Conservation (phyloP, 2,329 filamentous ascomycete genomes). For the Thielaviopsis punctulata region DNA sequence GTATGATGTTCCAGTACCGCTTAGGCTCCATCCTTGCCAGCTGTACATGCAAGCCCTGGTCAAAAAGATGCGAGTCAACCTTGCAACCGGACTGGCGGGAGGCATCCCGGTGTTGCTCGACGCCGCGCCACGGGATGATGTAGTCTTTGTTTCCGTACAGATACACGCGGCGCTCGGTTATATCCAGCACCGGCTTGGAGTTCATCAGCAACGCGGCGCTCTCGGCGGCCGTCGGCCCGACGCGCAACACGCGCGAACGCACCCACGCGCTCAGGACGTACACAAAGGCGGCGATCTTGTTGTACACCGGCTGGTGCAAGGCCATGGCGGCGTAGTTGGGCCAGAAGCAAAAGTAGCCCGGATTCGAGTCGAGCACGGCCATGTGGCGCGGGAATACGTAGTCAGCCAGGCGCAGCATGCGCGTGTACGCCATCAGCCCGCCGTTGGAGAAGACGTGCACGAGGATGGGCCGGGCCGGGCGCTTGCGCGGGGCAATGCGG, state of each 20-base stretch:
- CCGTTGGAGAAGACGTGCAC: slow-evolving; percentile 37
- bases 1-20: slow-evolving; percentile 34
- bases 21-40: slow-evolving; percentile 19
- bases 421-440: slow-evolving; percentile 19
- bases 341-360: slow-evolving; percentile 26
- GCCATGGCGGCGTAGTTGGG: slow-evolving; percentile 25
- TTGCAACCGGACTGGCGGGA: slow-evolving; percentile 24
- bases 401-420: neutral
- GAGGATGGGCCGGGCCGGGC: slow-evolving; percentile 18
- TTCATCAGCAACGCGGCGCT: slow-evolving; percentile 24
- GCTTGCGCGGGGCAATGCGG: neutral
- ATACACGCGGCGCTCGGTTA: slow-evolving; percentile 31
- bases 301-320: slow-evolving; percentile 19
- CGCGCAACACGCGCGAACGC: slow-evolving; percentile 16
- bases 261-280: slow-evolving; percentile 16
- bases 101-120: slow-evolving; percentile 30
- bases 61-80: slow-evolving; percentile 29
- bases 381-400: neutral
- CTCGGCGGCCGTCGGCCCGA: slow-evolving; percentile 18
- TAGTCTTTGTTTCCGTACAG: slow-evolving; percentile 32
- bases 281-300: slow-evolving; percentile 21
- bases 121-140: slow-evolving; percentile 28
- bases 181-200: slow-evolving; percentile 17
- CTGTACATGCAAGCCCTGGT: slow-evolving; percentile 30
- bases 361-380: slow-evolving; percentile 25